These are phyloP conservation scores for Monilinia fructigena DNA, from an alignment of 2,329 filamentous ascomycete genomes.

Conservation along the genomic window DNA sequence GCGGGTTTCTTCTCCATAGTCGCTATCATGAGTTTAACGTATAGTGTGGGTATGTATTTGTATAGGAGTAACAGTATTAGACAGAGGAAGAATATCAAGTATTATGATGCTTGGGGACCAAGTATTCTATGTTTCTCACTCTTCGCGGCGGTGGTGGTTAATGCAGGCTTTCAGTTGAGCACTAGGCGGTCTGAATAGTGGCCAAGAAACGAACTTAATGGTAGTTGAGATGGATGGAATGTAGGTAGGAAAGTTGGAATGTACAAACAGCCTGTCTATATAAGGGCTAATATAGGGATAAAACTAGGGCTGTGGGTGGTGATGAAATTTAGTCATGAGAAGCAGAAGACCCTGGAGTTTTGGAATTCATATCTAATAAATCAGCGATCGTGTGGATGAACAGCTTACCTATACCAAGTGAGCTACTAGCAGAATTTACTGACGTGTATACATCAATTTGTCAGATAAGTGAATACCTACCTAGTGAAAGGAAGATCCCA, in stretches of 20 bases:
- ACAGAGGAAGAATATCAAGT: conserved; percentile 78
- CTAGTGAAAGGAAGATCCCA: background rate
- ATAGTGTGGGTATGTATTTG: conserved; percentile 80
- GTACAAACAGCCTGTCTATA: conserved; percentile 1
- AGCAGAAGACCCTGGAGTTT: background rate
- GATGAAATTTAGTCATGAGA: background rate
- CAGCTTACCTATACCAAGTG: background rate
- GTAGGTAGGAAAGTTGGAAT: background rate
- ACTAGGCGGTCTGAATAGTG: conserved; percentile 45
- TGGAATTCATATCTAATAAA: conserved; percentile 2
- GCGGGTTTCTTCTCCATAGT: conserved; percentile 79
- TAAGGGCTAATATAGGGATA: background rate
- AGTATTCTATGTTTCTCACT: conserved; percentile 71
- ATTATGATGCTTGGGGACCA: conserved; percentile 88
- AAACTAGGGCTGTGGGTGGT: background rate
- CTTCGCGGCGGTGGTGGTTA: conserved; percentile 71
- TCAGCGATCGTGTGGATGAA: background rate
- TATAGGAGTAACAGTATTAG: conserved; percentile 86
- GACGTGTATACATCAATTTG: background rate
- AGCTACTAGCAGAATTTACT: background rate
- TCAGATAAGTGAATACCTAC: background rate
- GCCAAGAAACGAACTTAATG: background rate
- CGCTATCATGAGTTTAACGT: conserved; percentile 74
- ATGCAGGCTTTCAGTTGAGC: conserved; percentile 76
- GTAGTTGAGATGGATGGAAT: background rate